A percentile compares a stretch with the other conserved stretches of the same genome.
Conservation (phyloP, 371 early-diverging fungal species). For the Neoconidiobolus thromboides region DNA sequence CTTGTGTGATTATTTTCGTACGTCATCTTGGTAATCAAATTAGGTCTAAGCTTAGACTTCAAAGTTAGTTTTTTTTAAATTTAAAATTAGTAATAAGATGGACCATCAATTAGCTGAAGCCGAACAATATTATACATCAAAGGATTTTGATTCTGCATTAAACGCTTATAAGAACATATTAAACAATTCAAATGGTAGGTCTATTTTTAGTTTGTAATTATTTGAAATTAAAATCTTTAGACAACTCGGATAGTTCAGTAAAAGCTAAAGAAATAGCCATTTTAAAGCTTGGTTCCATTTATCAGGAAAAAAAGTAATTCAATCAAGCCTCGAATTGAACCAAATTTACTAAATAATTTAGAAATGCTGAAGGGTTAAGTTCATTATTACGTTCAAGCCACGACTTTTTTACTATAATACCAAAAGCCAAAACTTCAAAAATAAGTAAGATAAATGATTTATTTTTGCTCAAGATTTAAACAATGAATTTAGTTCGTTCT, state of each 20-base stretch:
- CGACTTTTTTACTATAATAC: conserved; percentile 54
- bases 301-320: background rate
- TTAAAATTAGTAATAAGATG: background rate
- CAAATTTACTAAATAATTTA: conserved; percentile 10
- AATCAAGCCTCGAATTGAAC: no score
- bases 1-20: background rate
- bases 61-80: background rate
- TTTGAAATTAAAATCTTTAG: background rate
- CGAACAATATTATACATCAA: background rate
- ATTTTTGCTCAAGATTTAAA: background rate
- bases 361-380: conserved; percentile 59
- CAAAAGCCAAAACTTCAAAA: conserved; percentile 93
- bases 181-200: background rate
- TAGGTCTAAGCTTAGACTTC: background rate
- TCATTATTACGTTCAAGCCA: conserved; percentile 60
- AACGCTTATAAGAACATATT: background rate
- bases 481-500: conserved; percentile 35
- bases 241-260: background rate
- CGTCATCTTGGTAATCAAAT: background rate
- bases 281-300: background rate
- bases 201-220: background rate
- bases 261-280: conserved; percentile 3
- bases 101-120: background rate
- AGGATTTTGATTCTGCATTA: background rate
- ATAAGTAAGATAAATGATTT: conserved; percentile 31